Base-by-base conservation (phyloP, 2,329 filamentous ascomycete species). In the Geoglossum cookeanum region DNA sequence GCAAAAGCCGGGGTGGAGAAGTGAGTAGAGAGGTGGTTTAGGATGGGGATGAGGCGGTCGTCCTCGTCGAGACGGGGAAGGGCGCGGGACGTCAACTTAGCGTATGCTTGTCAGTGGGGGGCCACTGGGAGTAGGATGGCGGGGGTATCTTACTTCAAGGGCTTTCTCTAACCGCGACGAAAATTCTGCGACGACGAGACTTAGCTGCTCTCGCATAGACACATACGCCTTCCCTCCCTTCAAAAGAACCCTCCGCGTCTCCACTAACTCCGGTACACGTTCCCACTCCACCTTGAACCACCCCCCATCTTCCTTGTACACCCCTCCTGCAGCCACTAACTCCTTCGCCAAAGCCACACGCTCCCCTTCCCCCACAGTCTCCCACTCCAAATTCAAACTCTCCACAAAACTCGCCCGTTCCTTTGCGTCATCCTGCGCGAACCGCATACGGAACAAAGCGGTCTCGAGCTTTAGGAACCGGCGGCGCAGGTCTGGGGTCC, bases 261-360 rank as follows among this genome's bases (percentile, higher is more conserved):
- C 90, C 0, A 98, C 83, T 42, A 98, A 72, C 60, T 97, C 91
- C 0, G 91, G 88, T 0, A 98, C 92, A 37, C 83, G 80, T 67
- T 89, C 85, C 89, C 91, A 98, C 65, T 96, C 88, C 0, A 97
- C 88, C 72, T 96, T 97, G 75, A 94, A 94, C 84, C 88, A 98
- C 30, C 75, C 81, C 64, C 92, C 87, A 47, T 95, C 87, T 15
- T 95, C 88, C 45, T 68, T 69, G 53, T 75, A 64, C 4, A 74
- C 72, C 6, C 71, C 70, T 2, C 76, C 79, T 4, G 77, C 75
- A 37, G 79, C 78, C 0, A 76, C 71, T 55, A 94, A 70, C 59
- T 85, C 78, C 0, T 78, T 72, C 0, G 75, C 74, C 57, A 88
- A 71, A 59, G 78, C 75, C n/a, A 71, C 78, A 77, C 79, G 88